Conservation (phyloP, 2,329 filamentous ascomycete genomes). For the Fonsecaea pedrosoi region DNA sequence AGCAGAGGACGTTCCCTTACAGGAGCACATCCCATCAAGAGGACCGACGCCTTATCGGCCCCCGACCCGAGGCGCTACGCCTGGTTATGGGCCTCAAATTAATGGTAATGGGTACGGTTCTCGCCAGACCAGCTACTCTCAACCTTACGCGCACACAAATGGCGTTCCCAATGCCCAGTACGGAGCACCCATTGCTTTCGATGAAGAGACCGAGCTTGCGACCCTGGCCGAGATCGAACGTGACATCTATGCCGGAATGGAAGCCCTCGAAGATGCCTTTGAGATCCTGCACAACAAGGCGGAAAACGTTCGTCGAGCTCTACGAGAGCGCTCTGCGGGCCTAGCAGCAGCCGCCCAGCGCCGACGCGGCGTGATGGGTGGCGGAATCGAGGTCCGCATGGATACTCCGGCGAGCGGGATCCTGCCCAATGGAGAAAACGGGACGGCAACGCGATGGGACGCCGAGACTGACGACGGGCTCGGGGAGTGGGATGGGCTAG, state of each 20-base stretch:
- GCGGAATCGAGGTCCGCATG: constrained; percentile 48
- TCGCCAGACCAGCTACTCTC: constrained; percentile 49
- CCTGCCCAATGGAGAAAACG: constrained; percentile 14
- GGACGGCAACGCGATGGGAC: constrained; percentile 44
- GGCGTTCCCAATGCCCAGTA: constrained; percentile 54
- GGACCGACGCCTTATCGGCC: constrained; percentile 35
- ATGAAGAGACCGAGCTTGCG: constrained; percentile 92
- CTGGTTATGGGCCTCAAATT: constrained; percentile 46
- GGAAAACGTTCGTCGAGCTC: constrained; percentile 75
- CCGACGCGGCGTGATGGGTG: constrained; percentile 45
- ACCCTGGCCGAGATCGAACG: constrained; percentile 89
- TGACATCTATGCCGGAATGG: constrained; percentile 93
- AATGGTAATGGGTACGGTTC: constrained; percentile 54
- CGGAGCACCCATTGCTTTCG: constrained; percentile 80
- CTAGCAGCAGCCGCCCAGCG: constrained; percentile 61
- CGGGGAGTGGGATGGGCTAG: constrained; percentile 53
- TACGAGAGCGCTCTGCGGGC: constrained; percentile 83
- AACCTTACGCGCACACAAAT: constrained; percentile 58
- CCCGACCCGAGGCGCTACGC: constrained; percentile 42
- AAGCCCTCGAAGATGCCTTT: constrained; percentile 90
- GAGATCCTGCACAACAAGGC: constrained; percentile 87
- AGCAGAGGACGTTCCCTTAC: constrained; percentile 65
- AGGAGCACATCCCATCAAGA: constrained; percentile 38
- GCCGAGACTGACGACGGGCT: constrained; percentile 52
- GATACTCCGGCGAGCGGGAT: constrained; percentile 49